Conservation (phyloP, 148 eudicot species). For the Vaccinium corymbosum region DNA sequence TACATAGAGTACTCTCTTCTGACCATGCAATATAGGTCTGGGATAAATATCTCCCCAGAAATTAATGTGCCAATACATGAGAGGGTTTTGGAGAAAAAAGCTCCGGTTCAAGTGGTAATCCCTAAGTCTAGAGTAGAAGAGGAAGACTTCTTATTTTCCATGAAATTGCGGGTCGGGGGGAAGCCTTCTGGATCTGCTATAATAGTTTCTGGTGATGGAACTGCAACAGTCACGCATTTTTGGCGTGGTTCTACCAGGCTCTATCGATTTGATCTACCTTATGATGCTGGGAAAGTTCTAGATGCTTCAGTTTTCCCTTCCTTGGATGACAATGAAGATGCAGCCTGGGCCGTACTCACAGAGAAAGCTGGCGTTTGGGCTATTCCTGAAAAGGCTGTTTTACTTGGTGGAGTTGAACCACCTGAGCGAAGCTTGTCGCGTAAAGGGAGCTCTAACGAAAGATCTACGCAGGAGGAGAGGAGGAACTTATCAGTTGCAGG, state of each 20-base stretch:
- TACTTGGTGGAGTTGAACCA: constrained; percentile 94
- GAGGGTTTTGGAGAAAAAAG: constrained; percentile 75
- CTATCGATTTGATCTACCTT: constrained; percentile 87
- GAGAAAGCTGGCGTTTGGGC: constrained; percentile 99
- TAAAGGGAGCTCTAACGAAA: constrained; percentile 90
- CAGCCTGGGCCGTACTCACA: constrained; percentile 89
- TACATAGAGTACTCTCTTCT: constrained; percentile 90
- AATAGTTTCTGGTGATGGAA: constrained; percentile 94
- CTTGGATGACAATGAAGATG: constrained; percentile 66
- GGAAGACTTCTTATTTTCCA: constrained; percentile 83
- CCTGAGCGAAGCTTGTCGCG: constrained; percentile 96
- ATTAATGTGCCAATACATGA: constrained; percentile 31
- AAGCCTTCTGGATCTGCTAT: constrained; percentile 89
- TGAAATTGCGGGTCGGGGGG: constrained; percentile 83
- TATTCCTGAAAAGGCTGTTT: constrained; percentile 91
- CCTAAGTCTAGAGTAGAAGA: constrained; percentile 94
- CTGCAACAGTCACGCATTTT: constrained; percentile 78
- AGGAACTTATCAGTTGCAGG: constrained; percentile 41
- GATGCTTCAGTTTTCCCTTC: constrained; percentile 92
- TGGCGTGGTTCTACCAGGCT: constrained; percentile 70
- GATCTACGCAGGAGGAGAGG: constrained; percentile 57
- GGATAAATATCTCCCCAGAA: constrained; percentile 39
- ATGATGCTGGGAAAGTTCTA: constrained; percentile 96
- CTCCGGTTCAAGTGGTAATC: constrained; percentile 72
- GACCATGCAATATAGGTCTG: constrained; percentile 85